Evolutionary conservation across 1,284 basidiomycete genomes (phyloP).

Genomic region (Apiotrichum montevideense): DNA sequence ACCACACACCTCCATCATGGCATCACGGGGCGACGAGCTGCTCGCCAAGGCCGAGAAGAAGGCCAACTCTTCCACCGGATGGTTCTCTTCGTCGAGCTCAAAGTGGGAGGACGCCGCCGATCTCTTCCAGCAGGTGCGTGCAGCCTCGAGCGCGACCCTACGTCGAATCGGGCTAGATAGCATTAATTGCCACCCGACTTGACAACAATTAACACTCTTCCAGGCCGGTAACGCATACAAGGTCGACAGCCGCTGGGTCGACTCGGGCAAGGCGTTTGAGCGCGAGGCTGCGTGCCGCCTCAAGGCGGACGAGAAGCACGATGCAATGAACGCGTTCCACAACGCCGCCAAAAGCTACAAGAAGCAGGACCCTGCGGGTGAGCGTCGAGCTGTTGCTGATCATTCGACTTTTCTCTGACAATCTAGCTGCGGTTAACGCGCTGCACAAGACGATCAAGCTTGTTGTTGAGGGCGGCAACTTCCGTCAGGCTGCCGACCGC

Average conservation of each 20-base stretch:
- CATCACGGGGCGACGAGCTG: slow-evolving; percentile 49
- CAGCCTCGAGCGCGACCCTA: no score
- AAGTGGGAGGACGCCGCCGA: slow-evolving; percentile 93
- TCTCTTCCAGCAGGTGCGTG: slow-evolving; percentile 55
- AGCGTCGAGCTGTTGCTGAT: slow-evolving; percentile 34
- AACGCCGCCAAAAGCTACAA: slow-evolving; percentile 93
- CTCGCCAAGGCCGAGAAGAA: slow-evolving; percentile 90
- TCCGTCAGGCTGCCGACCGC: slow-evolving; percentile 94
- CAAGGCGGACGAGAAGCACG: slow-evolving; percentile 74
- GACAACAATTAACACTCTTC: slow-evolving; percentile 44
- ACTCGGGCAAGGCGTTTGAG: slow-evolving; percentile 80
- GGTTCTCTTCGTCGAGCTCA: slow-evolving; percentile 72
- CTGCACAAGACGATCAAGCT: slow-evolving; percentile 77
- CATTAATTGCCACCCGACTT: slow-evolving; percentile 26
- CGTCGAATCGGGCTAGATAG: no score
- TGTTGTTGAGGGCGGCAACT: slow-evolving; percentile 77
- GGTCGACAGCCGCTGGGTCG: slow-evolving; percentile 83
- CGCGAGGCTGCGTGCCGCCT: slow-evolving; percentile 87
- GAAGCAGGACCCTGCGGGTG: slow-evolving; percentile 73
- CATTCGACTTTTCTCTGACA: no score
- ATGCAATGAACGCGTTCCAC: slow-evolving; percentile 96
- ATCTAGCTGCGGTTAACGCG: slow-evolving; percentile 81
- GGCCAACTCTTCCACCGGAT: slow-evolving; percentile 66
- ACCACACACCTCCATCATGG: slow-evolving; percentile 21
- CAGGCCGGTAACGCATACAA: slow-evolving; percentile 95